Evolutionary conservation across 768 basidiomycete genomes (phyloP), one percentile per base, ranked within the genome.

Genomic region (Terana coerulea): DNA sequence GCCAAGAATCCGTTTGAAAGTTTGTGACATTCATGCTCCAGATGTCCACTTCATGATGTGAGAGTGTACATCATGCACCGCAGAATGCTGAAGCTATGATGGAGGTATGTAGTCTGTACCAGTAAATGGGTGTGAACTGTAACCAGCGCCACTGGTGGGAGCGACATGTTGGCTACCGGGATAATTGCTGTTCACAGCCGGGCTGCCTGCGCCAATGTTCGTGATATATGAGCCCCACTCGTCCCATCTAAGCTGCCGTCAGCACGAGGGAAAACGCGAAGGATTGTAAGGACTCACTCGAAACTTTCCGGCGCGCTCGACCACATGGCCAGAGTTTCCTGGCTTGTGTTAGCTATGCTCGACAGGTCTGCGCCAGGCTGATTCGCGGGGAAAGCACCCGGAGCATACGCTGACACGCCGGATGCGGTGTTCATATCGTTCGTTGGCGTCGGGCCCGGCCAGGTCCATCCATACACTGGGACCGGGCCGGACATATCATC

Each of bases 231-330:
- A 57, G 7, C 68, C 69, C 72, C 72, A 74, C 26, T 72, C 71
- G 7, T 59, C 64, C 34, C 69, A 63, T 48, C 73, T 74, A 40
- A 25, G 31, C 5, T 37, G 1, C 11, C 26, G 43, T 42, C 54
- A 36, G 44, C 37, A 41, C 10, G 5, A 12, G 12, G 2, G 6
- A 19, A 7, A 17, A 33, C 3, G 10, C 34, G 17, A 29, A 10
- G 1, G 5, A 36, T 10, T 34, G 25, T 26, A n/a, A 12, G 33
- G 1, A 70, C 80, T 56, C 60, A 85, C 84, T 81, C 79, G 49
- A 81, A 83, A 17, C 76, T 75, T 12, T 74, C 73, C 14, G 82
- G 81, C 17, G 80, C 80, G 47, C 69, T 72, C 8, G 80, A 78
- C 83, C 83, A 86, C 77, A 84, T 80, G 12, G 74, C 70, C 56